Percentiles rank a stretch among this genome's conserved stretches.
These are phyloP conservation scores for Blakeslea trispora DNA, from an alignment of 371 early-diverging fungal species.

Conservation along the genomic window DNA sequence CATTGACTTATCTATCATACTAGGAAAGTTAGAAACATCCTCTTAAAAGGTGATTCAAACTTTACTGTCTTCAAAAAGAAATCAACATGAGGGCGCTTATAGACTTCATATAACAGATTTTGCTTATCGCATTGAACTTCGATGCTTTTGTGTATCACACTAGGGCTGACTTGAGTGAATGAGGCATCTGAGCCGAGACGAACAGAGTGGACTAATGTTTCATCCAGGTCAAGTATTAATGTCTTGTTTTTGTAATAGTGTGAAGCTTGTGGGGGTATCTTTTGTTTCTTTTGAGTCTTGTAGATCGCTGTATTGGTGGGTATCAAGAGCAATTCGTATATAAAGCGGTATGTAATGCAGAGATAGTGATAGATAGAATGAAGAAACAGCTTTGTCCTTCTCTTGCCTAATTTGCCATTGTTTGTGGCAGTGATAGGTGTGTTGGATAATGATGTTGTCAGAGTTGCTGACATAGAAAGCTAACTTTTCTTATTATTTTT, in stretches of 20 bases:
- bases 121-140: conserved; percentile 92
- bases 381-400: conserved; percentile 16
- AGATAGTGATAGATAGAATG: conserved; percentile 21
- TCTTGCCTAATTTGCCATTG: conserved; percentile 4
- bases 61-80: conserved; percentile 84
- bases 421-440: conserved; percentile 8
- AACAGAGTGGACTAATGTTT: conserved; percentile 93
- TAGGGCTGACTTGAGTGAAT: conserved; percentile 13
- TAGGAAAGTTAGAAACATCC: not conserved
- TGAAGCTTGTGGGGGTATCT: not conserved
- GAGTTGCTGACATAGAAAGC: conserved; percentile 15
- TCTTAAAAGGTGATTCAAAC: not conserved
- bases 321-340: conserved; percentile 1
- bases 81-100: conserved; percentile 94
- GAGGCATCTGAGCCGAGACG: conserved; percentile 25
- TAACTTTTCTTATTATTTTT: conserved; percentile 1
- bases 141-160: conserved; percentile 51
- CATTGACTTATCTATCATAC: conserved; percentile 77
- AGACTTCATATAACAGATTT: conserved; percentile 89
- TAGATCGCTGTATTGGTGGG: too few relatives aligned
- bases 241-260: conserved; percentile 67
- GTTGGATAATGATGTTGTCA: conserved; percentile 14
- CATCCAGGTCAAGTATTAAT: conserved; percentile 94
- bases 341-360: conserved; percentile 11
- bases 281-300: not conserved